Evolutionary conservation across 1,139 yeast genomes (phyloP).

Genomic region (Zygosaccharomyces pseudobailii): DNA sequence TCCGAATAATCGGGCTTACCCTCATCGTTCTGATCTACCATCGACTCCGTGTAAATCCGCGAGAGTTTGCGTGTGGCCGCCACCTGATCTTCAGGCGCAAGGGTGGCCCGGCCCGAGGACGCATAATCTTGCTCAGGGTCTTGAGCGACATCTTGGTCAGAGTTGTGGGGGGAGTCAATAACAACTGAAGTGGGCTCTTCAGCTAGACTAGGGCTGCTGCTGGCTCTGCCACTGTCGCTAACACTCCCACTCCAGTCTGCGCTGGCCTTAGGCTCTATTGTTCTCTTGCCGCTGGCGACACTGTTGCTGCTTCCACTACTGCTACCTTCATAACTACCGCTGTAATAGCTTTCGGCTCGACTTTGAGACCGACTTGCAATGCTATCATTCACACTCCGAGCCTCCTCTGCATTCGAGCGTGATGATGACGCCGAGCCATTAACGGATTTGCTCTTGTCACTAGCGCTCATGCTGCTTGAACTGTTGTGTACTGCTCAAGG

Average conservation of each 20-base stretch:
- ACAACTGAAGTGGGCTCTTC: too few relatives aligned
- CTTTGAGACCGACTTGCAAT: too few relatives aligned
- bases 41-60: constrained; percentile 37
- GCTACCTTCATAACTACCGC: too few relatives aligned
- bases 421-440: background rate
- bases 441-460: background rate
- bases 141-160: background rate
- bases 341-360: too few relatives aligned
- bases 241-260: background rate
- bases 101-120: background rate
- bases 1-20: constrained; percentile 34
- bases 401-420: background rate
- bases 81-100: constrained; percentile 24
- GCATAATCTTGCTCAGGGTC: background rate
- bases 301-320: too few relatives aligned
- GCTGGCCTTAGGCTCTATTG: too few relatives aligned
- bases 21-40: constrained; percentile 21
- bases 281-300: too few relatives aligned
- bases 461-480: background rate
- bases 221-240: background rate
- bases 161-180: background rate
- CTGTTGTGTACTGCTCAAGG: too few relatives aligned
- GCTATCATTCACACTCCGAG: background rate
- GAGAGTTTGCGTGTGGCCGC: constrained; percentile 27
- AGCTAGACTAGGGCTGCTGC: background rate